Evolutionary conservation across 2,329 filamentous ascomycete species (phyloP).

Genomic region (Penicillium frequentans): DNA sequence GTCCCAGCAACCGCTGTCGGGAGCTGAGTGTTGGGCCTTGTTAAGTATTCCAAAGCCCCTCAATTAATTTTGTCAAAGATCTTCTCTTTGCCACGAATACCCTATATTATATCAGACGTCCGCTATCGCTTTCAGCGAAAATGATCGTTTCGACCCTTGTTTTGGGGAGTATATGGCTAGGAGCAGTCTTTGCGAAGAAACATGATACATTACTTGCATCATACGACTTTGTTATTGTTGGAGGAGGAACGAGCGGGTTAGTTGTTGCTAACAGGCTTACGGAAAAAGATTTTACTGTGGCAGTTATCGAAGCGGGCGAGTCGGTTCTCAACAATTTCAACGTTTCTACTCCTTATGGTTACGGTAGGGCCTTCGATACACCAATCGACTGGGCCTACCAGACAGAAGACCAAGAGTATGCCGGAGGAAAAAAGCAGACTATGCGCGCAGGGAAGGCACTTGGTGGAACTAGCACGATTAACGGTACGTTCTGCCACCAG

Average conservation of each 20-base stretch:
- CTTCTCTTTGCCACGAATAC: neutral
- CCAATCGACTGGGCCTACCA: constrained; percentile 46
- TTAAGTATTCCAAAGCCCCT: neutral
- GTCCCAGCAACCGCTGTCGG: neutral
- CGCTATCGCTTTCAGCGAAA: neutral
- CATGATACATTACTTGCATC: constrained; percentile 3
- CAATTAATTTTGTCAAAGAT: neutral
- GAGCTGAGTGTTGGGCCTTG: neutral
- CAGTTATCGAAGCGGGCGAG: constrained; percentile 34
- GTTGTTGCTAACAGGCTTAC: constrained; percentile 37
- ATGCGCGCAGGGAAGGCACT: constrained; percentile 46
- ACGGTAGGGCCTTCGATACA: constrained; percentile 32
- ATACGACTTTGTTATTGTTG: constrained; percentile 39
- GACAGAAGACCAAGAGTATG: constrained; percentile 44
- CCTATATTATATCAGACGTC: neutral
- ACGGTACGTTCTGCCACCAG: constrained; percentile 28
- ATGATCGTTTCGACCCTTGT: constrained; percentile 8
- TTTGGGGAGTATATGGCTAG: constrained; percentile 6
- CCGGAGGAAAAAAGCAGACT: constrained; percentile 29
- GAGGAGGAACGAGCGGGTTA: constrained; percentile 38
- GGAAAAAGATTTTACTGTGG: constrained; percentile 29
- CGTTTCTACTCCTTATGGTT: constrained; percentile 27
- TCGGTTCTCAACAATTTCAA: constrained; percentile 30
- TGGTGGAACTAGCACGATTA: constrained; percentile 47
- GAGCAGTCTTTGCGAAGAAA: constrained; percentile 8